These are phyloP conservation scores for Blastocystis sp. DNA, from an alignment of 352 stramenopile species.

Conservation along the genomic window DNA sequence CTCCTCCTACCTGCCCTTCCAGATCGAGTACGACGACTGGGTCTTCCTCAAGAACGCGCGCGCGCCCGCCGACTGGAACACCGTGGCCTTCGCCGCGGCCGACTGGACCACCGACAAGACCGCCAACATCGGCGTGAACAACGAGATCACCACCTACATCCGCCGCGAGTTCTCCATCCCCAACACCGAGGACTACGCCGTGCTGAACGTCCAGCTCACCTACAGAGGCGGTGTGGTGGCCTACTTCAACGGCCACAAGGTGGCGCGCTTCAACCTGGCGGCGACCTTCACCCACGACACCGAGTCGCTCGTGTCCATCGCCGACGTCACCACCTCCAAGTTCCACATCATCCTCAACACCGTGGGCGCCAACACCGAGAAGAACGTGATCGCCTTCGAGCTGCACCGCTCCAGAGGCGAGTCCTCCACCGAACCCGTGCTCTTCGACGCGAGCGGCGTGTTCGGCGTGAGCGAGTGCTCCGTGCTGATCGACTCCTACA, in stretches of 20 bases:
- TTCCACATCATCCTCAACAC: conserved; percentile 26
- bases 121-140: background rate
- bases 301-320: background rate
- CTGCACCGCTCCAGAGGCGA: background rate
- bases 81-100: background rate
- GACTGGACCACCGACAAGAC: background rate
- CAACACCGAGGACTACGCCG: background rate
- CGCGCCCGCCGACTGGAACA: conserved; percentile 21
- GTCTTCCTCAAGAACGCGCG: background rate
- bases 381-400: conserved; percentile 15
- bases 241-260: conserved; percentile 17
- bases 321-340: background rate
- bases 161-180: background rate
- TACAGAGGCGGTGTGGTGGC: conserved; percentile 24
- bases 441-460: conserved; percentile 23
- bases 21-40: conserved; percentile 50
- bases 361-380: background rate
- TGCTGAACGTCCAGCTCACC: conserved; percentile 19
- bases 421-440: background rate
- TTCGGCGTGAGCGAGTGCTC: conserved; percentile 27
- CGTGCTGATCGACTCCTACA: conserved; percentile 2
- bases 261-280: conserved; percentile 25
- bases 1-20: conserved; percentile 15
- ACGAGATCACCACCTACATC: conserved; percentile 17
- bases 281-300: background rate